A percentile compares a stretch with the other conserved stretches of the same genome.
These are phyloP conservation scores for Salix caprea DNA, from an alignment of 345 rosid genomes.

Conservation along the genomic window DNA sequence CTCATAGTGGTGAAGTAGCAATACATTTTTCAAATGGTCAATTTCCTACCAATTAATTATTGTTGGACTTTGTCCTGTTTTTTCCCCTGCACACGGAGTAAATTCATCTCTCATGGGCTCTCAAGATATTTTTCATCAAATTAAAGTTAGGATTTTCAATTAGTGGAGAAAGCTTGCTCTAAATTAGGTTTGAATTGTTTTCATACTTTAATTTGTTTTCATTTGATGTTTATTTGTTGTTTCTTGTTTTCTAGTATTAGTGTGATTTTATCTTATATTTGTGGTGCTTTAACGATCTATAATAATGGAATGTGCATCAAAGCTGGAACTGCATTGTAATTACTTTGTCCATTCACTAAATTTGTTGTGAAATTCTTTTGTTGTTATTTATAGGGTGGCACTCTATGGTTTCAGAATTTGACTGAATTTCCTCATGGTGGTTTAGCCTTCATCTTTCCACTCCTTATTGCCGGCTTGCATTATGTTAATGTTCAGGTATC, in stretches of 20 bases:
- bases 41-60: not conserved
- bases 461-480: constrained; percentile 73
- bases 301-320: not conserved
- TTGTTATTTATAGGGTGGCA: constrained; percentile 70
- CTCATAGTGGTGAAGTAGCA: too few relatives aligned
- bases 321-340: not conserved
- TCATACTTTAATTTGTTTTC: not conserved
- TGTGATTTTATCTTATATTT: not conserved
- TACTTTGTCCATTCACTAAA: not conserved
- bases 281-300: not conserved
- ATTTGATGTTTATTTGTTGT: not conserved
- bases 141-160: not conserved
- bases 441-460: constrained; percentile 63
- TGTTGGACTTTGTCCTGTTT: not conserved
- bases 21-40: too few relatives aligned
- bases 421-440: constrained; percentile 66
- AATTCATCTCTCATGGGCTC: not conserved
- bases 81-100: not conserved
- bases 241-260: not conserved
- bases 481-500: constrained; percentile 72
- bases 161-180: not conserved
- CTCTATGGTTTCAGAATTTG: constrained; percentile 90
- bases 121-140: not conserved
- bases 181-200: not conserved
- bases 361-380: not conserved